A percentile compares a stretch with the other conserved stretches of the same genome.
These are phyloP conservation scores for Botrytis pseudocinerea DNA, from an alignment of 2,329 filamentous ascomycete genomes.

Conservation along the genomic window DNA sequence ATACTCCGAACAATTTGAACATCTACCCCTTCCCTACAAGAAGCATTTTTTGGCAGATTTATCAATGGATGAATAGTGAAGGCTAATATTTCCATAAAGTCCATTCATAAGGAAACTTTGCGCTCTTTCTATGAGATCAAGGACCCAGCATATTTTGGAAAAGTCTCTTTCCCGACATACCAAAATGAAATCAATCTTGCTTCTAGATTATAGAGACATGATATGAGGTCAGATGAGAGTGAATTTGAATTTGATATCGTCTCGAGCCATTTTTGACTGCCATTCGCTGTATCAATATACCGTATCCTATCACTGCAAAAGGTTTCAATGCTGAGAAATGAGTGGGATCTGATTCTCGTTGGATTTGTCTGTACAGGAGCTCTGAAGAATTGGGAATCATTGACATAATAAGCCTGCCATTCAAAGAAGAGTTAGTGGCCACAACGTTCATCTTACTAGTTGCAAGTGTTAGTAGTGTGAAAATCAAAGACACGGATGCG, in stretches of 20 bases:
- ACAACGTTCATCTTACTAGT: neutral
- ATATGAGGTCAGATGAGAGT: neutral
- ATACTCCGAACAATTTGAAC: neutral
- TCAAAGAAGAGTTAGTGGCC: neutral
- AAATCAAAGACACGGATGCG: neutral
- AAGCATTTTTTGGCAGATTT: neutral
- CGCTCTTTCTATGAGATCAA: rapidly evolving
- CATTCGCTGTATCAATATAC: neutral
- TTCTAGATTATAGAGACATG: neutral
- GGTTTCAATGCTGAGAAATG: neutral
- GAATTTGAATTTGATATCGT: neutral
- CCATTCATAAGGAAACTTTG: neutral
- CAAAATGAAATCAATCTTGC: no score
- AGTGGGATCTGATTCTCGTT: neutral
- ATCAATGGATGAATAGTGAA: neutral
- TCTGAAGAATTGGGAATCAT: neutral
- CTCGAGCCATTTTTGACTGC: neutral
- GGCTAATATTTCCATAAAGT: neutral
- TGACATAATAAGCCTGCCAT: neutral
- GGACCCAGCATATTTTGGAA: neutral
- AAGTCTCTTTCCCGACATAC: neutral
- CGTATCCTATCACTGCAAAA: neutral
- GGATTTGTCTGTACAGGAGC: no score
- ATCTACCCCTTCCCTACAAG: neutral
- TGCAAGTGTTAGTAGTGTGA: neutral